Evolutionary conservation across 2,329 filamentous ascomycete species (phyloP).

Genomic region (Plenodomus biglobosus): DNA sequence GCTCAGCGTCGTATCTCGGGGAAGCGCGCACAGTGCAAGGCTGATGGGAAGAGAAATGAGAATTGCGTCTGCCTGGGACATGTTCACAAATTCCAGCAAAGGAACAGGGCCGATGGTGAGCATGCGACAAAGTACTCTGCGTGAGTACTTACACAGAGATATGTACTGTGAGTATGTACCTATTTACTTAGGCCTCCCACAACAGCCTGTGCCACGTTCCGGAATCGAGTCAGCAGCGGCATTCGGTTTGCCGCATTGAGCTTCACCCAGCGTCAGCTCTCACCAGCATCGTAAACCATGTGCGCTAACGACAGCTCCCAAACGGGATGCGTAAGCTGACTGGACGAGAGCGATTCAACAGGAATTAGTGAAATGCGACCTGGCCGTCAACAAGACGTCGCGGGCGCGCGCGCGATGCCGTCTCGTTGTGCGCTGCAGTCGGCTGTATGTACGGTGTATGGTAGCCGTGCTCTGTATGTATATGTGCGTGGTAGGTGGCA

Average conservation of each 20-base stretch:
- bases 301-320: slow-evolving; percentile 13
- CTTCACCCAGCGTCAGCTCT: slow-evolving; percentile 18
- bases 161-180: no score
- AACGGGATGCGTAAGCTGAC: slow-evolving; percentile 20
- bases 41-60: no score
- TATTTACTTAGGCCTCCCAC: no score
- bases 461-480: no score
- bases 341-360: slow-evolving; percentile 21
- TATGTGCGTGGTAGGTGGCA: no score
- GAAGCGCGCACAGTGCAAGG: neutral
- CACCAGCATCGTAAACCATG: slow-evolving; percentile 10
- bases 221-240: slow-evolving; percentile 23
- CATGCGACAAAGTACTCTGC: neutral
- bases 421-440: slow-evolving; percentile 11
- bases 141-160: no score
- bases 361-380: slow-evolving; percentile 4
- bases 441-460: no score
- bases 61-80: no score
- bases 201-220: slow-evolving; percentile 32
- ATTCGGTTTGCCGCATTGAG: slow-evolving; percentile 32
- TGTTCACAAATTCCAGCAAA: no score
- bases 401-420: slow-evolving; percentile 10
- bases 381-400: slow-evolving; percentile 7
- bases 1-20: neutral
- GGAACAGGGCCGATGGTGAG: neutral